These are phyloP conservation scores for Hordeum vulgare DNA, from an alignment of 176 grass and related monocot species.

Conservation along the genomic window DNA sequence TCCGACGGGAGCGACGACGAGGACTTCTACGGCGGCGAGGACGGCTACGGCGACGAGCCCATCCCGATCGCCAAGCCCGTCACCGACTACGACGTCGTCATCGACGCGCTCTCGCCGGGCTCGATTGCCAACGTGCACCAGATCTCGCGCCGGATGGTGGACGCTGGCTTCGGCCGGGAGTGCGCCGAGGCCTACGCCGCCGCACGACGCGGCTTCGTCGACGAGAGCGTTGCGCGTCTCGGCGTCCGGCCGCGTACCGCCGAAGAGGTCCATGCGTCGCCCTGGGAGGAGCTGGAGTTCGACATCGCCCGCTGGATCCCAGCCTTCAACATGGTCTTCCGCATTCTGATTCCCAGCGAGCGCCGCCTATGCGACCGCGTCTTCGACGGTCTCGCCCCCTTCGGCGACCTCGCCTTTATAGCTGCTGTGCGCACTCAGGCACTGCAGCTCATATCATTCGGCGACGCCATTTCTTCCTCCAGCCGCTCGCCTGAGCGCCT, in stretches of 20 bases:
- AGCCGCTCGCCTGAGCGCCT: constrained; percentile 78
- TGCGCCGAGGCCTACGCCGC: constrained; percentile 76
- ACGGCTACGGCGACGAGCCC: constrained; percentile 50
- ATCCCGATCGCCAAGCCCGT: constrained; percentile 79
- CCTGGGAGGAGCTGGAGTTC: constrained; percentile 76
- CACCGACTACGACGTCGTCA: constrained; percentile 72
- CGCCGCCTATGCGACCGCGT: constrained; percentile 87
- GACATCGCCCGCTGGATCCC: constrained; percentile 86
- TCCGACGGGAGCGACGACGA: constrained; percentile 58
- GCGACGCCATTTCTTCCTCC: constrained; percentile 60
- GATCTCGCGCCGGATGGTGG: constrained; percentile 83
- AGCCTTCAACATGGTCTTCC: constrained; percentile 83
- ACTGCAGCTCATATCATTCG: constrained; percentile 71
- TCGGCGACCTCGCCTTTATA: constrained; percentile 69
- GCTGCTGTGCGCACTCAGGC: constrained; percentile 62
- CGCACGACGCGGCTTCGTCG: constrained; percentile 66
- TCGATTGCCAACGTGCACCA: constrained; percentile 84
- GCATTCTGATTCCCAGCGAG: constrained; percentile 89
- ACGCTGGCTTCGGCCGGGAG: constrained; percentile 77
- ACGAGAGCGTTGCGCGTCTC: constrained; percentile 83
- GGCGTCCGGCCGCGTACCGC: constrained; percentile 57
- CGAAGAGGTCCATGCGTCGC: constrained; percentile 54
- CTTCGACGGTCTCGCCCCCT: constrained; percentile 60
- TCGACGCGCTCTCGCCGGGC: constrained; percentile 80
- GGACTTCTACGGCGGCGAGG: constrained; percentile 28